Conservation (phyloP, 441 rosid species). For the Gossypium gossypioides region DNA sequence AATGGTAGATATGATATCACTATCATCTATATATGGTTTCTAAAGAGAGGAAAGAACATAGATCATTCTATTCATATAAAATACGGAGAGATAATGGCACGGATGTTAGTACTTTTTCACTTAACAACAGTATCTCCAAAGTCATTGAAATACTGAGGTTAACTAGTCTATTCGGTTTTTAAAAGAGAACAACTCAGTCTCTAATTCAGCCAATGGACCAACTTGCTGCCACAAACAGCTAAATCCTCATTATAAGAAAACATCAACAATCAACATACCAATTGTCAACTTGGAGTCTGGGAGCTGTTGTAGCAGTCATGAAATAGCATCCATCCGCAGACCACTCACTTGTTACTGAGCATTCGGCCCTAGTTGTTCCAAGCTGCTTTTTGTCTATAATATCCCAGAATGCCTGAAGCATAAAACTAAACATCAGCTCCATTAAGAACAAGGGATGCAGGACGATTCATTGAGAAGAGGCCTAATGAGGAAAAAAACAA, state of each 20-base stretch:
- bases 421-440: conserved; percentile 3
- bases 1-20: background rate
- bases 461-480: background rate
- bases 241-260: background rate
- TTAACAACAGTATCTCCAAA: background rate
- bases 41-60: background rate
- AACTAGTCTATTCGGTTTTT: background rate
- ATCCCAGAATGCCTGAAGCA: conserved; percentile 82
- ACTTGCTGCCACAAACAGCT: background rate
- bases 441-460: background rate
- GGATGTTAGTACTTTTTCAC: background rate
- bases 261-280: conserved; percentile 42
- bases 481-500: background rate
- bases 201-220: background rate
- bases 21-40: background rate
- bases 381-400: conserved; percentile 51
- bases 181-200: too few relatives aligned
- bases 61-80: background rate
- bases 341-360: conserved; percentile 86
- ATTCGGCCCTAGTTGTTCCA: conserved; percentile 75
- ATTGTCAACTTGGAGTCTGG: conserved; percentile 85
- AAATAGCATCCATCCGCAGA: conserved; percentile 80
- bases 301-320: conserved; percentile 91
- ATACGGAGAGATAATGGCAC: background rate
- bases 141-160: background rate